A percentile compares a stretch with the other conserved stretches of the same genome.
These are phyloP conservation scores for Trametes villosa DNA, from an alignment of 768 basidiomycete genomes.

Conservation along the genomic window DNA sequence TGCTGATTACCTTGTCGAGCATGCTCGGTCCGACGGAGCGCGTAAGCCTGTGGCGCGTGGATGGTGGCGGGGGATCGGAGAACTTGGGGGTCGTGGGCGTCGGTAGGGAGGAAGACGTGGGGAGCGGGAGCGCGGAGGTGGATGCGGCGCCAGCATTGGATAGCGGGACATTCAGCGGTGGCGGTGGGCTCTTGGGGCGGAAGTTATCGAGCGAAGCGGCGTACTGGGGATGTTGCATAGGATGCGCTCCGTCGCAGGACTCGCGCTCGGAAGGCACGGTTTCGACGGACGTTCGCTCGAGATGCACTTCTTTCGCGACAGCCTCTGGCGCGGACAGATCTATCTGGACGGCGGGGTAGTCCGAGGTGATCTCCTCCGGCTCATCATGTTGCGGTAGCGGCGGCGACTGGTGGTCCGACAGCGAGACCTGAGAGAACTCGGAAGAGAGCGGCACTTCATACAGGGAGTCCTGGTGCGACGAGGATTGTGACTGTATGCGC, in stretches of 20 bases:
- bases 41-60: constrained; percentile 44
- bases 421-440: constrained; percentile 26
- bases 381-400: constrained; percentile 15
- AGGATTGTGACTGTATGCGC: constrained; percentile 24
- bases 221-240: constrained; percentile 10
- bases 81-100: constrained; percentile 28
- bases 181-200: constrained; percentile 12
- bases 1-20: constrained; percentile 81
- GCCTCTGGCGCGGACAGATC: constrained; percentile 18
- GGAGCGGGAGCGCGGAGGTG: constrained; percentile 32
- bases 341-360: constrained; percentile 27
- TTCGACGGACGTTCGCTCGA: not conserved
- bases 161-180: constrained; percentile 9
- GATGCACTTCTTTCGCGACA: constrained; percentile 14
- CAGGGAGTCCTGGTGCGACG: constrained; percentile 26
- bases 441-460: constrained; percentile 31
- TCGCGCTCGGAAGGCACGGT: not conserved
- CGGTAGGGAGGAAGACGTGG: constrained; percentile 39
- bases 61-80: constrained; percentile 13
- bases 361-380: constrained; percentile 17
- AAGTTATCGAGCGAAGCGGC: constrained; percentile 18
- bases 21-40: constrained; percentile 69
- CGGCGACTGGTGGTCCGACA: constrained; percentile 21
- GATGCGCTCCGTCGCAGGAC: not conserved
- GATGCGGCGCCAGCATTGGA: constrained; percentile 20